Base-by-base conservation (phyloP, 768 basidiomycete species). In the Aureoboletus auriporus region DNA sequence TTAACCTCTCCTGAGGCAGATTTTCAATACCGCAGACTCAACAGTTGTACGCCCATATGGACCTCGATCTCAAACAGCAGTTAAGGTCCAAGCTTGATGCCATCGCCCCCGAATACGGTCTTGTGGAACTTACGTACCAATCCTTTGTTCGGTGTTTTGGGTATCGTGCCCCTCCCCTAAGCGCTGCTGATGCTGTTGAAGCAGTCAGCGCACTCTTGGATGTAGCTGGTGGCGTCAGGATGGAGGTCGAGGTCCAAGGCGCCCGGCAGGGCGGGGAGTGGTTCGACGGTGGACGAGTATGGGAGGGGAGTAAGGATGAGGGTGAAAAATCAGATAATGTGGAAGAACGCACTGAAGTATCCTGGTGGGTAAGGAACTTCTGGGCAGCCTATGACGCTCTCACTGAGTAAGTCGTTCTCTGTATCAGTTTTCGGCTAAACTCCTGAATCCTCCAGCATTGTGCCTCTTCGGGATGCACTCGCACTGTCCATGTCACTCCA, bases 381-480 rank as follows among this genome's bases (percentile, higher is more conserved):
- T 99, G 96, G 96, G 78, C 79, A 9, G 92, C 93, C 2, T 97
- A 86, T 64, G 95, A 97, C 63, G 88, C 95, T 5, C 79, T 96
- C 46, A 74, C 78, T 50, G 85, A 97, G 95, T 97, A 67, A 75
- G 93, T 75, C 12, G 12, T 38, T 29, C 10, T 35, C 35, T 34
- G 14, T 29, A 9, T 28, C 23, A 16, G 35, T 36, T 33, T 20
- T n/a, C 10, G 26, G 6, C 14, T n/a, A 16, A 13, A 43, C 20
- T 14, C 16, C 23, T 39, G 30, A 44, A 45, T 39, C 33, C 23
- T 38, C 35, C 57, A 96, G 93, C 61, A 83, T 93, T 51, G 64
- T 66, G 7, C 71, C 83, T 8, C 72, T 98, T 12, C 84, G 83
- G 37, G 75, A 84, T 35, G 85, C 94, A 1, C 79, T 98, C 12